A percentile compares a stretch with the other conserved stretches of the same genome.
Evolutionary conservation across 1,284 basidiomycete genomes (phyloP).

Genomic region (Mycena sp.): DNA sequence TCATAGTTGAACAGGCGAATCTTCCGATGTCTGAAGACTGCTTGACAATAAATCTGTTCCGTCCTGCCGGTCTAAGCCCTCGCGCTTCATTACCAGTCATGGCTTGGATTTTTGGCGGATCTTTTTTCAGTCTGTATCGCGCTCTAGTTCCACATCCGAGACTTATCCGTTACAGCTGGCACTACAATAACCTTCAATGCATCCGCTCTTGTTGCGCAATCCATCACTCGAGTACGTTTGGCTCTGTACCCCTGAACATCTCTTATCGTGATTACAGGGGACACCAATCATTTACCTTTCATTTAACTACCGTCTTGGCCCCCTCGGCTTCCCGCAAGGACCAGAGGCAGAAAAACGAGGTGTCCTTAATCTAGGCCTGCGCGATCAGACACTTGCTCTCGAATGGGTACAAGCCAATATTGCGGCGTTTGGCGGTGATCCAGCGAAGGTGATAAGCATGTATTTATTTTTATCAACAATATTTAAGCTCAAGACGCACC

Average conservation of each 20-base stretch:
- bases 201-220: constrained; percentile 5
- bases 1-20: neutral
- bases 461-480: neutral
- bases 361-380: constrained; percentile 45
- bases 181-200: constrained; percentile 10
- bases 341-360: constrained; percentile 38
- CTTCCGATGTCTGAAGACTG: constrained; percentile 16
- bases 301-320: constrained; percentile 52
- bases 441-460: constrained; percentile 34
- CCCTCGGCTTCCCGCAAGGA: constrained; percentile 50
- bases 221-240: constrained; percentile 6
- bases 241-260: neutral
- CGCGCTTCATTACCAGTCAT: constrained; percentile 16
- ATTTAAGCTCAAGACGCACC: neutral
- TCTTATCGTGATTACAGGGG: constrained; percentile 1
- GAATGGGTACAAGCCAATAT: constrained; percentile 50
- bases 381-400: constrained; percentile 44
- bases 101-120: constrained; percentile 18
- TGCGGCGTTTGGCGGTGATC: constrained; percentile 49
- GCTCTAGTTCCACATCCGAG: neutral
- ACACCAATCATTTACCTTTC: constrained; percentile 45
- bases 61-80: constrained; percentile 2
- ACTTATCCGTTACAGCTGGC: neutral
- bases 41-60: constrained; percentile 16
- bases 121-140: constrained; percentile 2